Evolutionary conservation across 1,284 basidiomycete species (phyloP), one percentile per base, ranked within the genome.

Genomic region (Puccinia triticina): DNA sequence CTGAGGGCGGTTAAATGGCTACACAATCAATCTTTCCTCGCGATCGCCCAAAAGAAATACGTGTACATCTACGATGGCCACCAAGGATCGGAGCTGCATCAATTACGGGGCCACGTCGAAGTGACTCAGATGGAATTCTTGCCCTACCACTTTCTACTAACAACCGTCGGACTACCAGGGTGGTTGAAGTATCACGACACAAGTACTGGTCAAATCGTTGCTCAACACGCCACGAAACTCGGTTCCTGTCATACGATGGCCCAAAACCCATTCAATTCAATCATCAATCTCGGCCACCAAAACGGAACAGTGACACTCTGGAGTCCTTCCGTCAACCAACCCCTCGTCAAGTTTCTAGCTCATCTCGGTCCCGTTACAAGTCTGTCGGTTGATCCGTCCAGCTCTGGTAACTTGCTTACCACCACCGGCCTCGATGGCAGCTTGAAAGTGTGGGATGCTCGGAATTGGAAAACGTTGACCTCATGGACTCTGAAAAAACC

Each of bases 121-220:
- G 94, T 95, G 0, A 94, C 93, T 12, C 89, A 93, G 83, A 90
- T 99, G 83, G 94, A 98, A 86, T 99, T 95, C 87, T 89, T 99
- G 12, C 95, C 95, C 0, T 98, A 96, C 85, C 97, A 99, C 87
- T 99, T 95, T 92, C 89, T 99, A 23, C 90, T 99, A 8, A 93
- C 92, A 0, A 93, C 91, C 74, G 90, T 96, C 23, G 95, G 95
- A 14, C 93, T 94, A 85, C 89, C 90, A 18, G 96, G 96, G 0
- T 94, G 92, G 87, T 89, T 99, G 0, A 96, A 96, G 88, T 99
- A 98, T 88, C 95, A 97, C 88, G 96, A 99, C 86, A 96, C 94
- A 0, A 96, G 95, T 1, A 99, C 96, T 0, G 96, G 96, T 23
- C 90, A 92, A 82, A 90, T 98, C 78, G 89, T 99, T 53, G 91